phyloP scores from a whole-genome alignment of 257 asterid genomes.

The Solanum corneliomulleri region DNA sequence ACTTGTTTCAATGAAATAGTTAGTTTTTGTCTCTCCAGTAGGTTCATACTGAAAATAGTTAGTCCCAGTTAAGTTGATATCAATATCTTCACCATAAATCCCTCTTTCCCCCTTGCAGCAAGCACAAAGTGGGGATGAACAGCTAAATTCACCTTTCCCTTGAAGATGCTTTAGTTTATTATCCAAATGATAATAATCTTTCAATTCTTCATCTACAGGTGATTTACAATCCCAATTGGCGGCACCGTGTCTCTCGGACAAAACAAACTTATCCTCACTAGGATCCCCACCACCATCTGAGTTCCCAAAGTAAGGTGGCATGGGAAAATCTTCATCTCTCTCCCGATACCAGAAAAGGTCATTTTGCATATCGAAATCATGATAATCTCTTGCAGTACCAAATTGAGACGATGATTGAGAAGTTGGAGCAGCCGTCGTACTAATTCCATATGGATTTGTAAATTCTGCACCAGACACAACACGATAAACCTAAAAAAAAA shows the following conservation, averaged over 20 bases:
- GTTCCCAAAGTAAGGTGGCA: slow-evolving; percentile 43
- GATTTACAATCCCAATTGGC: slow-evolving; percentile 9
- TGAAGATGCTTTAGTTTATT: slow-evolving; percentile 17
- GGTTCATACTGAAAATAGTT: slow-evolving; percentile 1
- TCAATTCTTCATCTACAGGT: slow-evolving; percentile 10
- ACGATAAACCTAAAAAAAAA: background rate
- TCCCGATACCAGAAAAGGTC: slow-evolving; percentile 80
- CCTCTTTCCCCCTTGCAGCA: slow-evolving; percentile 26
- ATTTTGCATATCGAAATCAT: slow-evolving; percentile 82
- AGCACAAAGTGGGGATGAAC: slow-evolving; percentile 40
- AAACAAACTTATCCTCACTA: slow-evolving; percentile 78
- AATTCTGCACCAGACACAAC: slow-evolving; percentile 40
- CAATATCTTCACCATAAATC: background rate
- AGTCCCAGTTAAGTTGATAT: slow-evolving; percentile 12
- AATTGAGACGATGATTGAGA: slow-evolving; percentile 81
- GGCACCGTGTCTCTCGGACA: slow-evolving; percentile 11
- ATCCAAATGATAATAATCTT: slow-evolving; percentile 30
- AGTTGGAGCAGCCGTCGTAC: slow-evolving; percentile 31
- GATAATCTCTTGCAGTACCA: slow-evolving; percentile 92
- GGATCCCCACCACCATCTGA: slow-evolving; percentile 35
- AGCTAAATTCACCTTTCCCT: slow-evolving; percentile 17
- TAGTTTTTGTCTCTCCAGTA: background rate
- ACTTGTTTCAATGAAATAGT: slow-evolving; percentile 5
- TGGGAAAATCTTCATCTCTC: slow-evolving; percentile 63
- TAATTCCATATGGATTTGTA: slow-evolving; percentile 80